These are phyloP conservation scores for Lentinula sp. DNA, from an alignment of 768 basidiomycete genomes.

Conservation along the genomic window DNA sequence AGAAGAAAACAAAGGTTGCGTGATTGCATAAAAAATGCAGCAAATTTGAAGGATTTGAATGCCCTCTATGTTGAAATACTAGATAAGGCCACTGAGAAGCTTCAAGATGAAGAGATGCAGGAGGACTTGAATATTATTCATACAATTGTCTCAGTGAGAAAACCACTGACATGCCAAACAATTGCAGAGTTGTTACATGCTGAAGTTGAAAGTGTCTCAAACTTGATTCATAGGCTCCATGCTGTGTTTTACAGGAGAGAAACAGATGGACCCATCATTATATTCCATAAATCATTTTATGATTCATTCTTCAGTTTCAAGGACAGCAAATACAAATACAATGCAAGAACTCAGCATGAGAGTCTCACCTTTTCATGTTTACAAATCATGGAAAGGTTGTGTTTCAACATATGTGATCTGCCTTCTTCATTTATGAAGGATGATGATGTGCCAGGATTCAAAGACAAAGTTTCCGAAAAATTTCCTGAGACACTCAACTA, in stretches of 20 bases:
- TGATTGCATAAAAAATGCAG: not conserved
- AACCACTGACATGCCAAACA: not conserved
- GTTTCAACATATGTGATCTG: constrained; percentile 9
- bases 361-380: not conserved
- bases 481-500: not conserved
- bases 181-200: not conserved
- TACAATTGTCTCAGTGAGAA: not conserved
- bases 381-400: not conserved
- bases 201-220: not conserved
- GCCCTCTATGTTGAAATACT: not conserved
- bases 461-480: not conserved
- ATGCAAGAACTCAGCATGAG: not conserved
- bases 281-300: not conserved
- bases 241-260: not conserved
- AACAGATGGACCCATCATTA: not conserved
- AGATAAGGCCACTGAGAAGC: not conserved
- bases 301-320: not conserved
- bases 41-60: not conserved
- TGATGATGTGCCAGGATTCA: not conserved
- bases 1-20: no score
- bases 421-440: not conserved
- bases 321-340: not conserved
- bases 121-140: not conserved
- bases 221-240: not conserved
- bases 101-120: not conserved